Percentiles rank a stretch among this genome's conserved stretches.
Evolutionary conservation across 768 basidiomycete species (phyloP).

Genomic region (Megacollybia marginata): DNA sequence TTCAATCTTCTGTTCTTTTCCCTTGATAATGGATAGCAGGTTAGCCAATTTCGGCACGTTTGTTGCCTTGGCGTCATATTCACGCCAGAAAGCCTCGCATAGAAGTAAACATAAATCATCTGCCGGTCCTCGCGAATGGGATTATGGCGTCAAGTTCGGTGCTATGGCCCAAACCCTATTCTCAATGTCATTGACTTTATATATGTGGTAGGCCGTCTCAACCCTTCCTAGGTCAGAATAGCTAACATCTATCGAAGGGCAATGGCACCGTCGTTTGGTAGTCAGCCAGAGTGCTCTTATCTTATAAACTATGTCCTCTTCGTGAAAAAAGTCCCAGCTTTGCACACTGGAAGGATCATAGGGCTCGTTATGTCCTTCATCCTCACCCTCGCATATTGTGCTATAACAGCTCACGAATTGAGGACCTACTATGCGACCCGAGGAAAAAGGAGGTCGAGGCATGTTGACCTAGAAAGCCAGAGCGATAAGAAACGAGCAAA

Average conservation of each 20-base stretch:
- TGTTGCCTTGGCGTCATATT: slow-evolving; percentile 32
- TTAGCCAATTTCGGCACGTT: slow-evolving; percentile 36
- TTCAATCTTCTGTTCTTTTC: not conserved
- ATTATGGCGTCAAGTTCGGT: slow-evolving; percentile 29
- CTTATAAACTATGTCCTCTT: slow-evolving; percentile 28
- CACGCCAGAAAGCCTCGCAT: slow-evolving; percentile 24
- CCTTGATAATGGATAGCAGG: slow-evolving; percentile 14
- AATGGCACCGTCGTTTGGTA: slow-evolving; percentile 21
- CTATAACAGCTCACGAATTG: slow-evolving; percentile 28
- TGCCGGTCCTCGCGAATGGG: slow-evolving; percentile 5
- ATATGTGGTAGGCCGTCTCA: slow-evolving; percentile 25
- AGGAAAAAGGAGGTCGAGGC: slow-evolving; percentile 1
- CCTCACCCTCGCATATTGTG: slow-evolving; percentile 21
- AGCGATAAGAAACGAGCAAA: not conserved
- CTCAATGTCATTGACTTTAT: slow-evolving; percentile 30
- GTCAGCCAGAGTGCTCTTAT: slow-evolving; percentile 19
- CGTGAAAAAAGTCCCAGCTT: slow-evolving; percentile 21
- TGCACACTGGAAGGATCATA: slow-evolving; percentile 21
- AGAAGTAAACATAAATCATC: slow-evolving; percentile 1
- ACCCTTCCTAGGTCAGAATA: not conserved
- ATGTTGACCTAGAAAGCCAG: not conserved
- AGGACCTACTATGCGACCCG: slow-evolving; percentile 19
- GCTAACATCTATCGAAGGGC: slow-evolving; percentile 15
- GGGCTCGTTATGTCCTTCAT: slow-evolving; percentile 24
- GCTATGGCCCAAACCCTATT: slow-evolving; percentile 31